A percentile compares a stretch with the other conserved stretches of the same genome.
Conservation (phyloP, 192 early-diverging fungal species). For the Mortierella antarctica region DNA sequence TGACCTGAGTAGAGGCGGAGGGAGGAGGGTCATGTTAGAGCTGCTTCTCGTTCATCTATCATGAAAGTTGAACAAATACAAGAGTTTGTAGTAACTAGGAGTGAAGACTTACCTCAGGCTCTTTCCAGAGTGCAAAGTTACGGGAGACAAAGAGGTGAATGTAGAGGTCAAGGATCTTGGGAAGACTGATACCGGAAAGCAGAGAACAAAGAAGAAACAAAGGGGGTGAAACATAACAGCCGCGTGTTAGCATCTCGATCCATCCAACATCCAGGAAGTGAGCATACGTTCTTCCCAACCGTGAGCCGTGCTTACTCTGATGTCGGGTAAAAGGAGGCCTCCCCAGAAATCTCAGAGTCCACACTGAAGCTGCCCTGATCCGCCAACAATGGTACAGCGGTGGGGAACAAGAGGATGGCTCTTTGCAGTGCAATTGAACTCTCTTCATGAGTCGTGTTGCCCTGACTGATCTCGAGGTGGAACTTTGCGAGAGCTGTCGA, state of each 20-base stretch:
- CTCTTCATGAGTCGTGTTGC: conserved; percentile 33
- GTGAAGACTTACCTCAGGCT: conserved; percentile 65
- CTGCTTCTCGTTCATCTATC: neutral
- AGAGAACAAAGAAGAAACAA: conserved; percentile 15
- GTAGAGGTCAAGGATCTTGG: conserved; percentile 68
- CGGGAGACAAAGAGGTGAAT: conserved; percentile 81
- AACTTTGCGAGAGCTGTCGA: conserved; percentile 81
- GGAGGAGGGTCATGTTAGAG: neutral
- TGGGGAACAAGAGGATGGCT: conserved; percentile 82
- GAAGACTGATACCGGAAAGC: conserved; percentile 15
- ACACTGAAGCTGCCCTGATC: conserved; percentile 72
- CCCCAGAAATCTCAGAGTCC: conserved; percentile 63
- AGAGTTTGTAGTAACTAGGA: neutral
- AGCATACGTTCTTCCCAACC: neutral
- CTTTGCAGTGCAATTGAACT: conserved; percentile 69
- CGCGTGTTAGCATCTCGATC: too few species aligned
- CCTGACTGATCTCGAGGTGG: conserved; percentile 68
- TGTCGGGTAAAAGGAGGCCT: conserved; percentile 64
- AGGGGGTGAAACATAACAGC: conserved; percentile 13
- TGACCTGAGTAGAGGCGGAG: conserved; percentile 18
- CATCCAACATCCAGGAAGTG: too few species aligned
- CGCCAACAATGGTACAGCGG: conserved; percentile 68
- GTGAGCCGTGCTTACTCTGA: conserved; percentile 31
- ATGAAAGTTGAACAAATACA: too few species aligned
- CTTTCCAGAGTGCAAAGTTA: conserved; percentile 83